These are phyloP conservation scores for Omphalotus olearius DNA, from an alignment of 1,284 basidiomycete species.

Conservation along the genomic window DNA sequence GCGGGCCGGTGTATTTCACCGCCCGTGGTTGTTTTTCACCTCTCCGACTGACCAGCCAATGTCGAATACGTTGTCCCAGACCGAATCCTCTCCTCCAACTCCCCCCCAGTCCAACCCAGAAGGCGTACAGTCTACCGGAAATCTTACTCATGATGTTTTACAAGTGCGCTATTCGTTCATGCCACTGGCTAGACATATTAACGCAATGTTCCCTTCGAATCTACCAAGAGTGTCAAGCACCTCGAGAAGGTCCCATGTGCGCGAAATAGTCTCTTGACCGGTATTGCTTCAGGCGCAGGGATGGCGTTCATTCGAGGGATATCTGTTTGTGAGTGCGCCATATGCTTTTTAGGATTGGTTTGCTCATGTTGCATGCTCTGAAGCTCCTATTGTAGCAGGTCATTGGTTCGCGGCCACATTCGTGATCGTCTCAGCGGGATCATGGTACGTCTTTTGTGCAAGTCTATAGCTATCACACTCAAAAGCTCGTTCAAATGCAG, in stretches of 20 bases:
- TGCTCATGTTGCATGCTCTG: not conserved
- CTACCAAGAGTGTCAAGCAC: constrained; percentile 1
- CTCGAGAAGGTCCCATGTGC: constrained; percentile 25
- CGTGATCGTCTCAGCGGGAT: constrained; percentile 34
- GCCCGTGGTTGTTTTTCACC: too few relatives aligned
- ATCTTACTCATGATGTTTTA: constrained; percentile 1
- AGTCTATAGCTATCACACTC: constrained; percentile 9
- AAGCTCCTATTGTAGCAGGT: constrained; percentile 39
- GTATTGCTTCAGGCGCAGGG: constrained; percentile 25
- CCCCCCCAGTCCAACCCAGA: not conserved
- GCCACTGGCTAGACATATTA: too few relatives aligned
- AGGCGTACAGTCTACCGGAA: not conserved
- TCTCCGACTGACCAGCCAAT: too few relatives aligned
- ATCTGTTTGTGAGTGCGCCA: constrained; percentile 31
- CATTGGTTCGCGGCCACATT: constrained; percentile 46
- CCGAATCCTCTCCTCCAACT: too few relatives aligned
- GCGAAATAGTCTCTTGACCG: constrained; percentile 23
- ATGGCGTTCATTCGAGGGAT: constrained; percentile 33
- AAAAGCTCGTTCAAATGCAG: constrained; percentile 27
- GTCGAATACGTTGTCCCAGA: too few relatives aligned
- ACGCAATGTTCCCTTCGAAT: too few relatives aligned
- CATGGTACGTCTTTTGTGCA: constrained; percentile 31
- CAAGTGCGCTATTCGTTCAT: not conserved
- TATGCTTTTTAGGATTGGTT: not conserved
- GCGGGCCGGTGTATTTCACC: too few relatives aligned